These are phyloP conservation scores for Scheffersomyces insectosa DNA, from an alignment of 1,139 yeast species.

Conservation along the genomic window DNA sequence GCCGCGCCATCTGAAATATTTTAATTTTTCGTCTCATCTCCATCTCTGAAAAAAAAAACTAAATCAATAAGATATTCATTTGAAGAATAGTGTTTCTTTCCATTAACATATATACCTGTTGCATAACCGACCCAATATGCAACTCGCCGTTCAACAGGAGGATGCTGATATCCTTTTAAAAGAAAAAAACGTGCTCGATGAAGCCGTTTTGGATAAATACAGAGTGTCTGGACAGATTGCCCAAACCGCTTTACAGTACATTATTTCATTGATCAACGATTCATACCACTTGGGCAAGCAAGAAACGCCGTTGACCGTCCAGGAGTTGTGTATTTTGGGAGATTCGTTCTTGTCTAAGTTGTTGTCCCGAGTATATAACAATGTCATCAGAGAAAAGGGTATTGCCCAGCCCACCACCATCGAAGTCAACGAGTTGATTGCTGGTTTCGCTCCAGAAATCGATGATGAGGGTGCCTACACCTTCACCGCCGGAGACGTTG, in stretches of 20 bases:
- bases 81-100: no score
- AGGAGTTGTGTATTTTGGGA: conserved; percentile 79
- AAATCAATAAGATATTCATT: no score
- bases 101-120: not conserved
- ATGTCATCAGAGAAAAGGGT: conserved; percentile 74
- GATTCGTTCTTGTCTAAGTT: conserved; percentile 69
- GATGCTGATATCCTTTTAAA: conserved; percentile 75
- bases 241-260: conserved; percentile 78
- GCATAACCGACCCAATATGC: conserved; percentile 36
- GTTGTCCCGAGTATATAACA: conserved; percentile 53
- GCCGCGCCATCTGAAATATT: no score
- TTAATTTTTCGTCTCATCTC: no score
- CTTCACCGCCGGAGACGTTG: conserved; percentile 78
- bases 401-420: conserved; percentile 89
- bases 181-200: conserved; percentile 69
- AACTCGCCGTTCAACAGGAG: conserved; percentile 65
- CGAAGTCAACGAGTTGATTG: conserved; percentile 75
- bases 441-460: conserved; percentile 76
- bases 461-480: conserved; percentile 58
- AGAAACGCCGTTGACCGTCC: conserved; percentile 47
- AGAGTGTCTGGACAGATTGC: conserved; percentile 88
- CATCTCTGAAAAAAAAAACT: no score
- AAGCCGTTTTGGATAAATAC: conserved; percentile 71
- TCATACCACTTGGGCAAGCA: conserved; percentile 61
- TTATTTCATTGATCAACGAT: conserved; percentile 66